Evolutionary conservation across 148 eudicot species (phyloP), one percentile per base, ranked within the genome.

Genomic region (Rhododendron griersonianum): DNA sequence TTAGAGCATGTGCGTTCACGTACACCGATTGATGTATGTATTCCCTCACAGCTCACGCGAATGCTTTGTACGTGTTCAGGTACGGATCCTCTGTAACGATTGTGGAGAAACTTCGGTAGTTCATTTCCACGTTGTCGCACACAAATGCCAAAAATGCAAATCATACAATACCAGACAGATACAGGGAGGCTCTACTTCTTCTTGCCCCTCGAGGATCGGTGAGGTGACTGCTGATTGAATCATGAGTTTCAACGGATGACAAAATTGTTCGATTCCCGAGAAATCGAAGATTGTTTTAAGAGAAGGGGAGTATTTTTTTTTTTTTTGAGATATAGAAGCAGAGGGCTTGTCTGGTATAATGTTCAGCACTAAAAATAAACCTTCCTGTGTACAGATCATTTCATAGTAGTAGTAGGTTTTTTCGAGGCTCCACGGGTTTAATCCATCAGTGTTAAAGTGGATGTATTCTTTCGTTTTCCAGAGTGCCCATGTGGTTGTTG

Each of bases 71-170:
- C 9, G 13, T 63, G 3, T 11, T 65, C 83, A 95, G 95, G 96
- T 95, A 28, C 90, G 90, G 89, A 95, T 93, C 80, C 94, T 94
- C 16, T 95, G 98, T 90, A 95, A 95, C 81, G 98, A 95, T 85
- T 95, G 98, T 85, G 95, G 91, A 55, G 86, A 48, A 44, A 91
- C 30, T 59, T 88, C 97, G 0, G 86, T 92, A 63, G 97, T 95
- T 21, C 85, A 87, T 61, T 95, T 89, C 88, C 97, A 95, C 81
- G 80, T 93, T 37, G 84, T 95, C 77, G 98, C 93, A 7, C 93
- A 91, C 85, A 95, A 95, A 81, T 95, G 97, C 84, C 83, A 79
- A 1, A 83, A 76, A 76, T 95, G 98, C 89, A 88, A 86, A 48
- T 95, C 98, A 19, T 95, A 95, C 90, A 95, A 94, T 81, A 95